These are phyloP conservation scores for Backusella macrospora DNA, from an alignment of 192 early-diverging fungal genomes.

Conservation along the genomic window DNA sequence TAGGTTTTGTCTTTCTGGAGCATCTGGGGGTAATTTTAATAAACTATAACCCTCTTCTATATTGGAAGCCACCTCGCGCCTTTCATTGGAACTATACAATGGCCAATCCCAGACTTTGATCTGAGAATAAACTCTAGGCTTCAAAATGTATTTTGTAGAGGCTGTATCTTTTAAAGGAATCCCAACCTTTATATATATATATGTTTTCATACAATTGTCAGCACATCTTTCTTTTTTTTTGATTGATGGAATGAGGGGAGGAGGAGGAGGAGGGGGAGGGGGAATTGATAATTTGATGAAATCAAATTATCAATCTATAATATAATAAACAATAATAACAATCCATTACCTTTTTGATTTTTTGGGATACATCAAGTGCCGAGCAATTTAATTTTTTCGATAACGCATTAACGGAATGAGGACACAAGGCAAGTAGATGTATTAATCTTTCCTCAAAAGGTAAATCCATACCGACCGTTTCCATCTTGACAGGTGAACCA, in stretches of 20 bases:
- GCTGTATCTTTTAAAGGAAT: conserved; percentile 16
- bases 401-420: not conserved
- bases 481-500: not conserved
- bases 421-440: conserved; percentile 19
- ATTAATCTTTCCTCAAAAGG: conserved; percentile 18
- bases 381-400: conserved; percentile 17
- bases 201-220: too few relatives aligned
- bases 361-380: conserved; percentile 1
- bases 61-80: conserved; percentile 22
- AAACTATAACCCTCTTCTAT: conserved; percentile 25
- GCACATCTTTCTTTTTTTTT: too few relatives aligned
- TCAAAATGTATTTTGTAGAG: conserved; percentile 23
- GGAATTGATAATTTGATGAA: not conserved
- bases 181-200: conserved; percentile 10
- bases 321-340: not conserved
- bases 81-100: conserved; percentile 27
- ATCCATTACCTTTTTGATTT: not conserved
- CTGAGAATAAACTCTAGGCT: conserved; percentile 29
- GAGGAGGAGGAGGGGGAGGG: too few relatives aligned
- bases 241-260: too few relatives aligned
- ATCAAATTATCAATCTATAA: not conserved
- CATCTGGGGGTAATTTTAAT: conserved; percentile 22
- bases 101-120: conserved; percentile 39
- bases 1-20: conserved; percentile 24
- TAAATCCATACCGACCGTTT: not conserved